Base-by-base conservation (phyloP, 352 stramenopile species). In the Pythium sukuiense region DNA sequence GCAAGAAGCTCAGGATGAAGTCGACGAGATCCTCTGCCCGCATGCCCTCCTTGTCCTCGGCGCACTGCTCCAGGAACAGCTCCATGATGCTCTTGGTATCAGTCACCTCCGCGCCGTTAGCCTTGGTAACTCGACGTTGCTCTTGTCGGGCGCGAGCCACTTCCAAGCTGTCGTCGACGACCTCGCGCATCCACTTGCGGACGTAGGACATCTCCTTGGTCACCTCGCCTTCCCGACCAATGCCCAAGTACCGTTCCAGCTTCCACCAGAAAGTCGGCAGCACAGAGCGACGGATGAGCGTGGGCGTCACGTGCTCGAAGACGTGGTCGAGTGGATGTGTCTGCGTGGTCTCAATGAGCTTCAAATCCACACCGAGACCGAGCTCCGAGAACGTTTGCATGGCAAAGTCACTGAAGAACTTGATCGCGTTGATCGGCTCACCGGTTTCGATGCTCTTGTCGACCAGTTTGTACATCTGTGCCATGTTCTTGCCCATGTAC, bases 1-100 rank as follows among this genome's bases (percentile, higher is more conserved):
- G 43, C n/a, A 96, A 65, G 49, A 96, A 80, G 5, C 76, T 73
- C 11, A 95, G 72, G 7, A 87, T 76, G 33, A 96, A 72, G 29
- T 95, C 82, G 13, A 83, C 61, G 20, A 96, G 69, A 53, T 85
- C 83, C 49, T 80, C 83, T 11, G 72, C 65, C 9, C 80, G 69
- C 29, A 85, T 16, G 1, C 64, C 72, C 5, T 43, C 67, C 6
- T 46, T 50, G 12, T 54, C 70, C 54, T 73, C 55, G 0, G 37
- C 54, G 24, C 57, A 59, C 24, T 66, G 49, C 24, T 71, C 57
- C 16, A 71, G 26, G 50, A 70, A 61, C 14, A 70, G 27, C 49
- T 70, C 56, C 12, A 70, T 32, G 3, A 70, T n/a, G 29, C 55
- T 65, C 55, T 70, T 70, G 39, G 58, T 50, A 4, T 50, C 43